Base-by-base conservation (phyloP, 2,329 filamentous ascomycete species). In the Dothideomycetidae sp. region DNA sequence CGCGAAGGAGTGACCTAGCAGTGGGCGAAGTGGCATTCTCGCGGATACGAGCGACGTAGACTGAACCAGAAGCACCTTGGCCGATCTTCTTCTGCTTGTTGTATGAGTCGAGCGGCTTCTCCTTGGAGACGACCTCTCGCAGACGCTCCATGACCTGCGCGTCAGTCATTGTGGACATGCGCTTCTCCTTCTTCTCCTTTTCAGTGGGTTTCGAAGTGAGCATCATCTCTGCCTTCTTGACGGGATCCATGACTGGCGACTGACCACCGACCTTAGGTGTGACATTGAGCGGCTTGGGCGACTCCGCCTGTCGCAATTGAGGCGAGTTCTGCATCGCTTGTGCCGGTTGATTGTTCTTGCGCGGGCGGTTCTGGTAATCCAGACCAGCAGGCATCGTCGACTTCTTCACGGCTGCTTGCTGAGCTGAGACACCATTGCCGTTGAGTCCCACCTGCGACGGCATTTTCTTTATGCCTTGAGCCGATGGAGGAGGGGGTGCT, bases 21-120 rank as follows among this genome's bases (percentile, higher is more conserved):
- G 82, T 73, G 11, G 69, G 60, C n/a, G 85, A 92, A n/a, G 75
- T 71, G 2, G 88, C 82, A 40, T 72, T 78, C 53, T 93, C 82
- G 59, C 90, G 90, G 45, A 98, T 82, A 54, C 92, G 90, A 46
- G 90, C 90, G 44, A 98, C 88, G 53, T 98, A 98, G 33, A 98
- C 90, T 14, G 88, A 96, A 41, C 90, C 90, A 44, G 90, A 98
- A 39, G 90, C 90, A 61, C 90, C 90, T 59, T 98, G 90, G 13
- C 90, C 90, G 59, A 98, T 96, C 71, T 98, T 98, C 72, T 94
- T 94, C 63, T 96, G 90, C 67, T 98, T 98, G 53, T 86, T 88
- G 66, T 98, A 98, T 15, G 86, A 93, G 47, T 93, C 68, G 51
- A 92, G 81, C 37, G 90, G 90, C 54, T 93, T 86, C 43, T 93